These are phyloP conservation scores for Mallotus repandus DNA, from an alignment of 441 rosid genomes.

Conservation along the genomic window DNA sequence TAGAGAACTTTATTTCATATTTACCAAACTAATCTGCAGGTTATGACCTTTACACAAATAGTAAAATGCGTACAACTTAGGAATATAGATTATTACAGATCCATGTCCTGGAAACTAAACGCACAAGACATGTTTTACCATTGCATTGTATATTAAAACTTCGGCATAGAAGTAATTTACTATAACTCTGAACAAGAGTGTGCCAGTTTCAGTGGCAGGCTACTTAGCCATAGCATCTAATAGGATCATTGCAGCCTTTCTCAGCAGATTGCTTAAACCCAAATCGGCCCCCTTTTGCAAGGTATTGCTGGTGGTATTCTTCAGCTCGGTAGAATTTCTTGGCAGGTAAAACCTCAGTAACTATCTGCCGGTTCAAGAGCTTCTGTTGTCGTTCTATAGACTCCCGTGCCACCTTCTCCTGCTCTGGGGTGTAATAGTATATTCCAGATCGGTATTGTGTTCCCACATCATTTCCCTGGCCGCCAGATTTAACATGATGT, in stretches of 20 bases:
- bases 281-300: conserved; percentile 77
- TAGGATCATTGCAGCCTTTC: conserved; percentile 86
- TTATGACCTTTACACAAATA: conserved; percentile 6
- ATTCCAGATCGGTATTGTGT: conserved; percentile 87
- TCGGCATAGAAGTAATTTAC: not conserved
- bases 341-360: conserved; percentile 81
- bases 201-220: not conserved
- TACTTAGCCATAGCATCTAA: conserved; percentile 79
- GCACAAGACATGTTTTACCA: conserved; percentile 1
- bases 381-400: conserved; percentile 67
- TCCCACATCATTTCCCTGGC: conserved; percentile 89
- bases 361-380: conserved; percentile 58
- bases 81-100: not conserved
- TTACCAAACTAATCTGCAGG: conserved; percentile 1
- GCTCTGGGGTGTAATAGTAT: conserved; percentile 79
- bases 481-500: conserved; percentile 12
- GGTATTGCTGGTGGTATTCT: conserved; percentile 88
- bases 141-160: conserved; percentile 6
- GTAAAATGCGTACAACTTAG: not conserved
- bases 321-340: conserved; percentile 89
- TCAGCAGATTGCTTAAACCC: conserved; percentile 68
- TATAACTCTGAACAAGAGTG: conserved; percentile 9
- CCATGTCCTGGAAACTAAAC: conserved; percentile 6
- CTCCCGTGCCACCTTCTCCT: conserved; percentile 70
- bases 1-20: conserved; percentile 5